Evolutionary conservation across 164 flowering plant species (phyloP), one percentile per base, ranked within the genome.

Genomic region (Kalanchoe fedtschenkoi): DNA sequence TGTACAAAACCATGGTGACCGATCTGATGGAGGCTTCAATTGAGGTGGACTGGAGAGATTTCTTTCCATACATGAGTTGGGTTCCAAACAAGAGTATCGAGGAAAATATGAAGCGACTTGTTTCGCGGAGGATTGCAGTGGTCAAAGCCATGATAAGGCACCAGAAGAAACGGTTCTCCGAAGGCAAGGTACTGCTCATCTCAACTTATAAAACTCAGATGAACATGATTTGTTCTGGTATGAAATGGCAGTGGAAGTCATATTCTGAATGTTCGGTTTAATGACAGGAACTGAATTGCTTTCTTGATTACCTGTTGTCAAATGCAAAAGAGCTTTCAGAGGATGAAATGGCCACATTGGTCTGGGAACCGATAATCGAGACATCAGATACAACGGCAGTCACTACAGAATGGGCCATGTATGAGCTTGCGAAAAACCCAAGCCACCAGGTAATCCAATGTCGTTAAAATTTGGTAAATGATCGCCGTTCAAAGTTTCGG

Each of bases 31-130:
- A 77, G 76, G 98, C 88, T 42, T 91, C 95, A 42, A 81, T 87
- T 64, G 96, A 89, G 62, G 96, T 89, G 62, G 98, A 89, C 34
- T 92, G 98, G 98, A 83, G 96, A 72, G 99, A 95, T 65, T 91
- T 95, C 81, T 95, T 95, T 68, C 97, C 99, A 21, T 91, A 83
- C 65, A 69, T 95, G 26, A 81, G 55, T 72, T 95, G 99, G 99
- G 44, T 91, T 70, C 99, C 99, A 21, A 88, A 87, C 67, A 85
- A 68, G 71, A 68, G 72, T 37, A 34, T 82, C 13, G 97, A 88
- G 67, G 64, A 34, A 34, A 90, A 77, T 39, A 77, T 89, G 58
- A 58, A 74, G 16, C 65, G 60, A 24, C 76, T 86, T 74, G 62
- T 62, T 68, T 53, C 42, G 16, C 82, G 86, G 26, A 78, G 89